Conservation (phyloP, 441 rosid species). For the Aleurites moluccanus region DNA sequence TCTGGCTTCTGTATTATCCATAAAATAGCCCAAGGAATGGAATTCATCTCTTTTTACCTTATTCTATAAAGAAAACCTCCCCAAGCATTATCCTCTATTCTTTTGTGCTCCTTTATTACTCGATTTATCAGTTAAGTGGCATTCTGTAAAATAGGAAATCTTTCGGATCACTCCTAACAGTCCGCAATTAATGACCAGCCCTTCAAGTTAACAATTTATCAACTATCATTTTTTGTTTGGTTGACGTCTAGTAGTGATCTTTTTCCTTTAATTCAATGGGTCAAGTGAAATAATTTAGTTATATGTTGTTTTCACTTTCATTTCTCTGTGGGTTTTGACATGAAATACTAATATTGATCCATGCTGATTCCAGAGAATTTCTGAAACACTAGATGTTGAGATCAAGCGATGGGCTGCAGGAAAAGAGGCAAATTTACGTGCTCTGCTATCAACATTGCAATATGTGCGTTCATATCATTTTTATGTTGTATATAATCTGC, state of each 20-base stretch:
- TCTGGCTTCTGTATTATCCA: background rate
- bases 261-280: background rate
- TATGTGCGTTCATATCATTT: slow-evolving; percentile 52
- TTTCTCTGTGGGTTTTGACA: background rate
- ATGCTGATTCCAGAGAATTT: slow-evolving; percentile 61
- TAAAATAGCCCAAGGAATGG: background rate
- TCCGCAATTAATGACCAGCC: background rate
- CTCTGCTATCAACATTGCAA: slow-evolving; percentile 86
- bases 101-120: background rate
- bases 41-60: background rate
- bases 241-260: background rate
- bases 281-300: background rate
- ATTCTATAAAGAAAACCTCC: background rate
- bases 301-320: background rate
- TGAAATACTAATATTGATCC: slow-evolving; percentile 23
- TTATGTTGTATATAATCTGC: background rate
- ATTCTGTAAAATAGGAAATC: background rate
- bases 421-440: slow-evolving; percentile 91
- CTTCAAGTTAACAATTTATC: background rate
- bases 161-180: background rate
- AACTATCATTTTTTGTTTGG: background rate
- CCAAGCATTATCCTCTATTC: background rate
- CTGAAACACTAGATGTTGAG: slow-evolving; percentile 79
- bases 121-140: background rate
- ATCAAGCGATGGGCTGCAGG: slow-evolving; percentile 97